Base-by-base conservation (phyloP, 2,329 filamentous ascomycete genomes). In the Rugonectria rugulosa region DNA sequence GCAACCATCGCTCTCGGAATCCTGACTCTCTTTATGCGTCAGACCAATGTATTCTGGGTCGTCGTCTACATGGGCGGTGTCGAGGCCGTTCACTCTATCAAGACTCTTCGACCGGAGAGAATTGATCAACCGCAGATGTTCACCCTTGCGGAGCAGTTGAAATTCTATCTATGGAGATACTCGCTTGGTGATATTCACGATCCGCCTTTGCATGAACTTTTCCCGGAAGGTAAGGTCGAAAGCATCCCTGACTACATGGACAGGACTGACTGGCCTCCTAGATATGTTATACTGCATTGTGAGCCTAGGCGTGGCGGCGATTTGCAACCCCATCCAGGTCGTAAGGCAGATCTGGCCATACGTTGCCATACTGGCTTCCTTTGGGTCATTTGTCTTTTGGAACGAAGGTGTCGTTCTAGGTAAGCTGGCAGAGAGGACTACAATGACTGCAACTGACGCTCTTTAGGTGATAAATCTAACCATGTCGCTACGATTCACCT, bases 21-120 rank as follows among this genome's bases (percentile, higher is more conserved):
- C 0, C 59, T 84, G 2, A 81, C 91, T 1, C 79, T 99, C 17
- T 76, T 83, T 3, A 95, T 97, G 79, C 83, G 95, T 20, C 95
- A 99, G 73, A 99, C 95, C 0, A 99, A 99, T 67, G 89, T 98
- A 52, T 97, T 99, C 71, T 99, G 95, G 95, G 88, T 93, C 0
- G 88, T 91, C 1, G 79, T 93, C 0, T 92, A 90, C 67, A 84
- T 92, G 66, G 89, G 89, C 17, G 87, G 82, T 6, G 57, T 85
- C 36, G 82, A 88, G 70, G 75, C 76, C 37, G 72, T 85, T 2
- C 79, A 82, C 62, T 79, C 75, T 15, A 73, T 84, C 56, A 83
- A 80, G 67, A 73, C 65, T 4, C 67, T 83, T 23, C 70, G 66
- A 14, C 75, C 75, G 0, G 54, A 67, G 17, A 61, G 65, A 0